Evolutionary conservation across 345 rosid species (phyloP).

Genomic region (Citrus inodora): DNA sequence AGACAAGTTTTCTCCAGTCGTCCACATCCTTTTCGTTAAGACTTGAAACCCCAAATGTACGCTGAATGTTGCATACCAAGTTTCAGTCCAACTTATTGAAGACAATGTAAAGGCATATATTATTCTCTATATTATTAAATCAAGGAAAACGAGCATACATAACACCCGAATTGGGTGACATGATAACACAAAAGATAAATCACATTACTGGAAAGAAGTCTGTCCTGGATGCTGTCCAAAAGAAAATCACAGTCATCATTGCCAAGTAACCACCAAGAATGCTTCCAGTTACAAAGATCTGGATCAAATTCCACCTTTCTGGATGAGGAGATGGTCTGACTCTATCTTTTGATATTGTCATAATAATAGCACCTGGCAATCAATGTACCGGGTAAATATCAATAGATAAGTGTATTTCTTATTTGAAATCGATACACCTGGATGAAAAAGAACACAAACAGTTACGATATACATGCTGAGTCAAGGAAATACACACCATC

Average conservation of each 20-base stretch:
- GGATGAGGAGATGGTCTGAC: slow-evolving; percentile 63
- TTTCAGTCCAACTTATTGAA: not conserved
- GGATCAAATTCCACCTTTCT: slow-evolving; percentile 57
- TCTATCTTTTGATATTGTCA: slow-evolving; percentile 62
- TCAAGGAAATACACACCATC: slow-evolving; percentile 35
- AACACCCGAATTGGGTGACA: not conserved
- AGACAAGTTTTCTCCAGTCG: slow-evolving; percentile 46
- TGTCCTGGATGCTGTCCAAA: slow-evolving; percentile 58
- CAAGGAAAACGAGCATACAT: not conserved
- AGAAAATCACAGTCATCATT: slow-evolving; percentile 62
- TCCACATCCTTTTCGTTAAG: slow-evolving; percentile 31
- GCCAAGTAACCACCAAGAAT: slow-evolving; percentile 60
- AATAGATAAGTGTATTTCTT: not conserved
- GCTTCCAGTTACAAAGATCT: slow-evolving; percentile 52
- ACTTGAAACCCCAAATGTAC: slow-evolving; percentile 48
- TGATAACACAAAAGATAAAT: not conserved
- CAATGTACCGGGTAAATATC: not conserved
- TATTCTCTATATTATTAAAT: not conserved
- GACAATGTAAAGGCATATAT: not conserved
- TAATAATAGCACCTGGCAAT: slow-evolving; percentile 42
- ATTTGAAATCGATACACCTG: too few relatives aligned
- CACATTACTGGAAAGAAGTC: slow-evolving; percentile 51
- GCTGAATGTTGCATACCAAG: slow-evolving; percentile 22
- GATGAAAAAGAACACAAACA: too few relatives aligned
- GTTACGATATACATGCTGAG: too few relatives aligned